Evolutionary conservation across 2,329 filamentous ascomycete genomes (phyloP).

Genomic region (Trichoderma asperellum): DNA sequence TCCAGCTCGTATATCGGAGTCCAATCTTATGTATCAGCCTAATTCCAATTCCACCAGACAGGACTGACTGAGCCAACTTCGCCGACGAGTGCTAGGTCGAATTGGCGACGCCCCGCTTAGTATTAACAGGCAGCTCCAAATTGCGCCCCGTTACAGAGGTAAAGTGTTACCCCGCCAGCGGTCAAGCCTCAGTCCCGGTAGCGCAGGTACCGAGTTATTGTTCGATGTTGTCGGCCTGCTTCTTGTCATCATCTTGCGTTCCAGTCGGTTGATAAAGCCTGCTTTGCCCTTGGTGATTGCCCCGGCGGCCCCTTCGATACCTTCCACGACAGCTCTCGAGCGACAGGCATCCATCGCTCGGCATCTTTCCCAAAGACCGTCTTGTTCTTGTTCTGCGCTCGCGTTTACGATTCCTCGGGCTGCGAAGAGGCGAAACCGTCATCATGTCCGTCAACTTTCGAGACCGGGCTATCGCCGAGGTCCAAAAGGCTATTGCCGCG

Average conservation of each 20-base stretch:
- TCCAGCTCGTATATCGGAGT: not conserved
- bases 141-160: slow-evolving; percentile 28
- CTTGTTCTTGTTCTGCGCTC: slow-evolving; percentile 2
- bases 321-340: not conserved
- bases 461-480: slow-evolving; percentile 91
- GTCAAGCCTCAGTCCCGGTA: slow-evolving; percentile 11
- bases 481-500: slow-evolving; percentile 96
- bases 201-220: slow-evolving; percentile 21
- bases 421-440: slow-evolving; percentile 33
- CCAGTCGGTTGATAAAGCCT: slow-evolving; percentile 11
- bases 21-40: slow-evolving; percentile 12
- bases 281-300: not conserved
- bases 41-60: slow-evolving; percentile 10
- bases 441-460: slow-evolving; percentile 96
- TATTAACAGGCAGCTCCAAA: slow-evolving; percentile 18
- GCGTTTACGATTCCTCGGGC: not conserved
- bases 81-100: slow-evolving; percentile 12
- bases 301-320: not conserved
- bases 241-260: slow-evolving; percentile 11
- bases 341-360: not conserved
- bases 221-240: slow-evolving; percentile 5
- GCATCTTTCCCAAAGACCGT: not conserved
- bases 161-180: slow-evolving; percentile 30
- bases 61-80: not conserved
- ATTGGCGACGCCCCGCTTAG: slow-evolving; percentile 28